Conservation (phyloP, 2,329 filamentous ascomycete genomes). For the Rutstroemia sp. region DNA sequence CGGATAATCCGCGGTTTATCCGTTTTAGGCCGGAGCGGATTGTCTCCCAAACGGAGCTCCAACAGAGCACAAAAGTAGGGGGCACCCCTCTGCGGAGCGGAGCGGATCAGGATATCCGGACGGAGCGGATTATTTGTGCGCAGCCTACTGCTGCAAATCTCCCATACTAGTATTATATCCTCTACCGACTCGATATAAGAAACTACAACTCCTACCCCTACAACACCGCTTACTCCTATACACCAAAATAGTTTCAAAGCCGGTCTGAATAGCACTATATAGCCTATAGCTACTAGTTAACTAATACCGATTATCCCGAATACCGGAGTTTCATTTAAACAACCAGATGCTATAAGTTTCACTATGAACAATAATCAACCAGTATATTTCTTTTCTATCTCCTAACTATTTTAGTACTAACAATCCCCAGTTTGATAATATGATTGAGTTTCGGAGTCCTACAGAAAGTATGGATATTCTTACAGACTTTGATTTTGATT, state of each 20-base stretch:
- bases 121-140: too few relatives aligned
- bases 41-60: too few relatives aligned
- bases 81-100: too few relatives aligned
- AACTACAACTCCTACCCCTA: conserved; percentile 52
- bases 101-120: too few relatives aligned
- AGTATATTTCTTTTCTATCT: conserved; percentile 10
- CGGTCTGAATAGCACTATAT: conserved; percentile 34
- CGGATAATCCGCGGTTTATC: too few relatives aligned
- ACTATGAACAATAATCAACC: conserved; percentile 35
- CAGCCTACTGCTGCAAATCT: too few relatives aligned
- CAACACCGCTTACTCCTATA: conserved; percentile 56
- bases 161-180: too few relatives aligned
- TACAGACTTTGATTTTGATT: conserved; percentile 62
- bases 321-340: conserved; percentile 37
- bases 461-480: conserved; percentile 46
- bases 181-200: conserved; percentile 48
- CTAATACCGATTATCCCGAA: conserved; percentile 35
- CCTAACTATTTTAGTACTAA: conserved; percentile 6
- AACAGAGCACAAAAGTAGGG: too few relatives aligned
- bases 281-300: conserved; percentile 32
- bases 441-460: conserved; percentile 50
- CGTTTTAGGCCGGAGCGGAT: too few relatives aligned
- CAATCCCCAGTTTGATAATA: conserved; percentile 26
- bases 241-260: conserved; percentile 40
- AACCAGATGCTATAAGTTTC: conserved; percentile 42